A percentile compares a stretch with the other conserved stretches of the same genome.
Conservation (phyloP, 148 eudicot species). For the Selenicereus undatus region DNA sequence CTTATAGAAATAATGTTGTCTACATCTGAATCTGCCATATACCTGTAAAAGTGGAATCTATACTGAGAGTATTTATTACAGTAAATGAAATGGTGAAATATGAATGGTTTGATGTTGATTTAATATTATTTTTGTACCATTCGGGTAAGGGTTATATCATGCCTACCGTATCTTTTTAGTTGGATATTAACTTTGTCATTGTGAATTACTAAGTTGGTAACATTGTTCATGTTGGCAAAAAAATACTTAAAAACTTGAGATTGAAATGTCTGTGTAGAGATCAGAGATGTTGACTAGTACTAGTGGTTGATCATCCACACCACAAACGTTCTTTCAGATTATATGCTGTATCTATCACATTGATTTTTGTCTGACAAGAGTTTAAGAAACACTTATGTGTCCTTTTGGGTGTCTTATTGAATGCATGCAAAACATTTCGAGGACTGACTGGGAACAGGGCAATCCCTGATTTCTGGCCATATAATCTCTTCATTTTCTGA, state of each 20-base stretch:
- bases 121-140: too few species aligned
- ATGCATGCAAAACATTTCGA: not conserved
- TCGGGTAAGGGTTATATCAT: too few species aligned
- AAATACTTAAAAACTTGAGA: not conserved
- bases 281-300: slow-evolving; percentile 15
- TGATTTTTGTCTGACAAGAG: slow-evolving; percentile 1
- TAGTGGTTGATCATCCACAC: not conserved
- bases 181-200: too few species aligned
- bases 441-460: slow-evolving; percentile 8
- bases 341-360: slow-evolving; percentile 6
- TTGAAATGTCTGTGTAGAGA: slow-evolving; percentile 7
- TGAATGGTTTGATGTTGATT: too few species aligned
- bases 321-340: slow-evolving; percentile 1
- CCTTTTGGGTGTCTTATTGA: not conserved
- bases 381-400: slow-evolving; percentile 16
- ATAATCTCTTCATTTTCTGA: slow-evolving; percentile 15
- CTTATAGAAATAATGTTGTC: too few species aligned
- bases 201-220: too few species aligned
- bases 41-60: too few species aligned
- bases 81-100: too few species aligned
- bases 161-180: too few species aligned
- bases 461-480: slow-evolving; percentile 11
- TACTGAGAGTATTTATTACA: too few species aligned
- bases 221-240: too few species aligned
- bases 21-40: too few species aligned